Percentiles rank a stretch among this genome's conserved stretches.
Evolutionary conservation across 192 early-diverging fungal species (phyloP).

Genomic region (Cetraspora pellucida): DNA sequence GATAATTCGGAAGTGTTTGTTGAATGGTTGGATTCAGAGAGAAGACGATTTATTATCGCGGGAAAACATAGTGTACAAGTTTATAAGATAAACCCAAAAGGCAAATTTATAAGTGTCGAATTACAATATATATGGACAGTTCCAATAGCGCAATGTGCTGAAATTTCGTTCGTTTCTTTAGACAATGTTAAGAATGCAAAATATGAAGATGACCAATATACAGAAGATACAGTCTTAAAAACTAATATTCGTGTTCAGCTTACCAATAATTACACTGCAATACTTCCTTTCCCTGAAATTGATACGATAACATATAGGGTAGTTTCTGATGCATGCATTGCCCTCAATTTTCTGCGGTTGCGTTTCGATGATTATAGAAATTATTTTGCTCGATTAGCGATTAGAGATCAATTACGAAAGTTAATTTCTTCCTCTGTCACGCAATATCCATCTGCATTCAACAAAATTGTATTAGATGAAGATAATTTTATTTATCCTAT

Average conservation of each 20-base stretch:
- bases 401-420: not conserved
- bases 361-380: not conserved
- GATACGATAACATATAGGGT: not conserved
- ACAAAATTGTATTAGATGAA: not conserved
- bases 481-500: not conserved
- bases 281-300: not conserved
- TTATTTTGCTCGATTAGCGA: not conserved
- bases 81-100: not conserved
- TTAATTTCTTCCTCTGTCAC: not conserved
- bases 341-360: not conserved
- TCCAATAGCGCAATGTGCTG: not conserved
- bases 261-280: not conserved
- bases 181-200: too few species aligned
- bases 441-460: not conserved
- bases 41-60: not conserved
- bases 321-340: not conserved
- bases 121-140: conserved; percentile 14
- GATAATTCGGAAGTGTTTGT: not conserved
- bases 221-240: too few species aligned
- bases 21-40: not conserved
- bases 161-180: not conserved
- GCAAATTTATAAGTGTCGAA: not conserved
- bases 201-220: not conserved
- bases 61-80: conserved; percentile 16
- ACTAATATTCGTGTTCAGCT: not conserved